Evolutionary conservation across 768 basidiomycete genomes (phyloP).

Genomic region (Podaxis rugospora): DNA sequence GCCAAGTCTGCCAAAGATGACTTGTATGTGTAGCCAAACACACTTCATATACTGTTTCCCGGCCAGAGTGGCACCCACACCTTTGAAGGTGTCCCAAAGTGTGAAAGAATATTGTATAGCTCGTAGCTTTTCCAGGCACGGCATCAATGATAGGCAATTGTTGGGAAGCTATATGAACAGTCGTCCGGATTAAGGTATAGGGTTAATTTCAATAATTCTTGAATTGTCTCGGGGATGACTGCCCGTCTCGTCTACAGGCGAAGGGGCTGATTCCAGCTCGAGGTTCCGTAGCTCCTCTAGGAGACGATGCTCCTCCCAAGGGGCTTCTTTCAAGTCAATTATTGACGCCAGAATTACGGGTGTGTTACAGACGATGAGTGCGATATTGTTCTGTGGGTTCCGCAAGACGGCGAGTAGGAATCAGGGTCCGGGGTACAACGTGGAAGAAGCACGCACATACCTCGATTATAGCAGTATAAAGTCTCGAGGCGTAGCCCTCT

Average conservation of each 20-base stretch:
- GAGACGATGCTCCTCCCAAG: conserved; percentile 7
- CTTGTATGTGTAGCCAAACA: no score
- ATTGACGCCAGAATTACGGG: conserved; percentile 31
- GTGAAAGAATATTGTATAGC: no score
- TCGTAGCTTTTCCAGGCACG: no score
- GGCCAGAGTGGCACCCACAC: no score
- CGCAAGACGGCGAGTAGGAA: background rate
- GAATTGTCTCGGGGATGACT: background rate
- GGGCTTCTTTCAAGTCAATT: conserved; percentile 11
- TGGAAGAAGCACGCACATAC: background rate
- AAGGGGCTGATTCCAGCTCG: background rate
- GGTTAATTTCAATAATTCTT: background rate
- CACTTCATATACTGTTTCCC: no score
- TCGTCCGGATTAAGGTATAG: background rate
- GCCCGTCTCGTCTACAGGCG: background rate
- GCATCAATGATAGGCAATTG: no score
- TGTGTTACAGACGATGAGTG: conserved; percentile 35
- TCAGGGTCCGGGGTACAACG: background rate
- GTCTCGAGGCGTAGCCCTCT: background rate
- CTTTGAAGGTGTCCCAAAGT: no score
- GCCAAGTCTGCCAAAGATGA: no score
- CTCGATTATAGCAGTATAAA: conserved; percentile 7
- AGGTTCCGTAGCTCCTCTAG: conserved; percentile 1
- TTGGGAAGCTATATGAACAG: background rate
- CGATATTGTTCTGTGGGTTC: conserved; percentile 25